Percentiles rank a stretch among this genome's conserved stretches.
Conservation (phyloP, 1,284 basidiomycete species). For the Trametes polyzona region DNA sequence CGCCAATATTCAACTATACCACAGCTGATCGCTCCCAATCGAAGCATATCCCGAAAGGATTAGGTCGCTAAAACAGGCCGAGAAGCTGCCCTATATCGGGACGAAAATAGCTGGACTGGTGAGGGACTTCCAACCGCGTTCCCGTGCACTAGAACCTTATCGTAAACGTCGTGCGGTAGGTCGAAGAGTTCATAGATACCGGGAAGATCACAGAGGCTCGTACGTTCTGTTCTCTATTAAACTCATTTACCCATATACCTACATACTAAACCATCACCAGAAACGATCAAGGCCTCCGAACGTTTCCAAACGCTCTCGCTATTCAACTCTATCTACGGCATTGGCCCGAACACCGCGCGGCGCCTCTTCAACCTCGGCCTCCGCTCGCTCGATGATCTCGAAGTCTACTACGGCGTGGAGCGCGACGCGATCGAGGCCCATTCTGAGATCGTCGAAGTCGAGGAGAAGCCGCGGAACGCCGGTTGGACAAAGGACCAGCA, state of each 20-base stretch:
- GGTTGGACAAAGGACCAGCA: slow-evolving; percentile 10
- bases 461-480: slow-evolving; percentile 21
- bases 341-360: slow-evolving; percentile 70
- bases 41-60: slow-evolving; percentile 69
- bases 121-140: background rate
- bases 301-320: slow-evolving; percentile 59
- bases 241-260: too few relatives aligned
- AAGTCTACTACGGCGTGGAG: slow-evolving; percentile 63
- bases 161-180: slow-evolving; percentile 39
- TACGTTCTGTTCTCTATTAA: too few relatives aligned
- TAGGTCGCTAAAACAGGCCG: slow-evolving; percentile 48
- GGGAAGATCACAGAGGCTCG: slow-evolving; percentile 65
- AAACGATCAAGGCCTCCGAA: slow-evolving; percentile 47
- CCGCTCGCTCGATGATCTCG: slow-evolving; percentile 63
- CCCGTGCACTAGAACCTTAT: background rate
- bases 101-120: slow-evolving; percentile 65
- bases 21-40: background rate
- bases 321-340: slow-evolving; percentile 72
- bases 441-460: slow-evolving; percentile 27
- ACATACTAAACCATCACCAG: slow-evolving; percentile 44
- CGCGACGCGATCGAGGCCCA: slow-evolving; percentile 22
- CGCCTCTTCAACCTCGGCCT: slow-evolving; percentile 63
- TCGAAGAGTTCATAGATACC: slow-evolving; percentile 61
- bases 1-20: too few relatives aligned
- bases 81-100: slow-evolving; percentile 62